These are phyloP conservation scores for Colletotrichum tofieldiae DNA, from an alignment of 2,329 filamentous ascomycete genomes.

Conservation along the genomic window DNA sequence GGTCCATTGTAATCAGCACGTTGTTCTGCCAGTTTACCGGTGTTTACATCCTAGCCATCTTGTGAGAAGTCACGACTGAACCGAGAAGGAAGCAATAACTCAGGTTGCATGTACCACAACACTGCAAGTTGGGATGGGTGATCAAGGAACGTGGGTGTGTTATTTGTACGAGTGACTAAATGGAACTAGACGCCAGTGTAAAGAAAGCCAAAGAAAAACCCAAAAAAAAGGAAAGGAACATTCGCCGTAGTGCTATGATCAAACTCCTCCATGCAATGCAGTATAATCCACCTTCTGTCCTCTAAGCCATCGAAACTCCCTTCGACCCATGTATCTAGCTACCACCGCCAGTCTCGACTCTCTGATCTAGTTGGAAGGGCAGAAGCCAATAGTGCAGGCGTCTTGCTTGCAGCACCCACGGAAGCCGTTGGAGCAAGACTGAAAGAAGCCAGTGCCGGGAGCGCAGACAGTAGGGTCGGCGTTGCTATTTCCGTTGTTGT, in stretches of 20 bases:
- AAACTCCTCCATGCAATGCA: constrained; percentile 22
- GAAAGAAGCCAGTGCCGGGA: constrained; percentile 37
- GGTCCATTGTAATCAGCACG: not conserved
- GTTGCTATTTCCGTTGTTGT: not conserved
- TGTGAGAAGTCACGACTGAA: not conserved
- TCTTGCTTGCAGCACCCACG: constrained; percentile 37
- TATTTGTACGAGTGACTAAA: not conserved
- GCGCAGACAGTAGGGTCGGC: constrained; percentile 34
- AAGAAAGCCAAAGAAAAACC: constrained; percentile 1
- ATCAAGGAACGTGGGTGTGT: constrained; percentile 25
- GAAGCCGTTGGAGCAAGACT: constrained; percentile 39
- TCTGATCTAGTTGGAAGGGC: constrained; percentile 30
- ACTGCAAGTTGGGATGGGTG: not conserved
- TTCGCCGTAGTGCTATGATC: constrained; percentile 25
- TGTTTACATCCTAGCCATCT: not conserved
- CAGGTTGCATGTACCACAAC: no score
- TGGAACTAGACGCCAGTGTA: not conserved
- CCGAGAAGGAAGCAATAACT: not conserved
- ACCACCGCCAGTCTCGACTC: not conserved
- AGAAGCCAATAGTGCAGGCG: constrained; percentile 38
- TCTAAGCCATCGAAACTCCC: not conserved
- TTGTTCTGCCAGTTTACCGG: not conserved
- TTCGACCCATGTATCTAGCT: not conserved
- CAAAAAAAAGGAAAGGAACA: not conserved
- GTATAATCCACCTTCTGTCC: not conserved